Percentiles rank a stretch among this genome's conserved stretches.
These are phyloP conservation scores for Moricandia moricandioides DNA, from an alignment of 345 rosid species.

Conservation along the genomic window DNA sequence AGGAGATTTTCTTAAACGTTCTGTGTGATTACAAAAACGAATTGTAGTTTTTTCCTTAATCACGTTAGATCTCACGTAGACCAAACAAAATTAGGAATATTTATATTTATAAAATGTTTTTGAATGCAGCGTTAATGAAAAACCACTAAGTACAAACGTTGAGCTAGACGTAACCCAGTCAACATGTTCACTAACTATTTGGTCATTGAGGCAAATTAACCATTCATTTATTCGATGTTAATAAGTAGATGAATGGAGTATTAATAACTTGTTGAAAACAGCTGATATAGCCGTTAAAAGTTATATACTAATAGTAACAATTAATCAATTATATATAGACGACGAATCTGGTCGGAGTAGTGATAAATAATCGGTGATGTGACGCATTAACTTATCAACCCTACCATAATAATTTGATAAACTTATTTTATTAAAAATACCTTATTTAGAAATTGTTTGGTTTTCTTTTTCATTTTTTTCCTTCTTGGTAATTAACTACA, in stretches of 20 bases:
- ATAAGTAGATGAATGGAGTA: neutral
- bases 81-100: neutral
- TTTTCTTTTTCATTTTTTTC: neutral
- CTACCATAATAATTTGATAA: neutral
- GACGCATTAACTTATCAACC: neutral
- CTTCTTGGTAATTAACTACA: neutral
- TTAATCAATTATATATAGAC: neutral
- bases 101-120: neutral
- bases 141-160: neutral
- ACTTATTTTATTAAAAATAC: neutral
- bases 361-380: neutral
- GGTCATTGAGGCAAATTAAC: neutral
- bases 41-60: neutral
- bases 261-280: constrained; percentile 4
- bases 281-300: constrained; percentile 19
- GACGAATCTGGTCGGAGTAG: neutral
- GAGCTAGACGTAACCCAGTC: neutral
- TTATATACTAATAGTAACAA: neutral
- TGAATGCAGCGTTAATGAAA: neutral
- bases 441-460: neutral
- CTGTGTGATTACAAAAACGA: neutral
- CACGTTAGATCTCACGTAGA: constrained; percentile 2
- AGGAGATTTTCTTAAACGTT: neutral
- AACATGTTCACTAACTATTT: neutral
- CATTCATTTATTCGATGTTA: neutral